Conservation (phyloP, 2,329 filamentous ascomycete species). For the Phyllosticta ampelicida region DNA sequence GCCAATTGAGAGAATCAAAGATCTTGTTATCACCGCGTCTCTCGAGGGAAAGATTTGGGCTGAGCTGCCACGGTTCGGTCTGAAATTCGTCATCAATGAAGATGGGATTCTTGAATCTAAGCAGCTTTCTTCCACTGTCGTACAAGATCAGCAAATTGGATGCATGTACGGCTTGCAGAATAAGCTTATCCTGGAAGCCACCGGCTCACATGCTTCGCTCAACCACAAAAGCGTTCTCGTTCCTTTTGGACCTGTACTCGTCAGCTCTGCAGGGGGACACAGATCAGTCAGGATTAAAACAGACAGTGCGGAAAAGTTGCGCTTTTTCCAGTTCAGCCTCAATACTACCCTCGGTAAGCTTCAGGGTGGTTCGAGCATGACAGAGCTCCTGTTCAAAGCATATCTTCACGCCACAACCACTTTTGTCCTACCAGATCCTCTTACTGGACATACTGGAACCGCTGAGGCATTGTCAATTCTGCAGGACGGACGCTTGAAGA, state of each 20-base stretch:
- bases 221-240: conserved; percentile 2
- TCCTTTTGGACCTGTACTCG: neutral
- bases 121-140: conserved; percentile 40
- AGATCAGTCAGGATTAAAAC: neutral
- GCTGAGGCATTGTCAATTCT: conserved; percentile 44
- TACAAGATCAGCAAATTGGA: neutral
- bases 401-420: conserved; percentile 48
- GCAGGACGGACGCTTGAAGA: conserved; percentile 38
- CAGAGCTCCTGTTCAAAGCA: conserved; percentile 30
- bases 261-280: neutral
- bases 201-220: no score
- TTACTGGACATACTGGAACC: conserved; percentile 42
- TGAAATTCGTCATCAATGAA: conserved; percentile 35
- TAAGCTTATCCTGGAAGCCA: conserved; percentile 36
- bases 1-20: neutral
- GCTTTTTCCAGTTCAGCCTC: neutral
- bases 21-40: neutral
- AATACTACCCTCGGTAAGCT: neutral
- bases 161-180: conserved; percentile 33
- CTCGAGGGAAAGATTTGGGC: conserved; percentile 16
- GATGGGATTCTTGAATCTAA: conserved; percentile 26
- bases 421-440: conserved; percentile 38
- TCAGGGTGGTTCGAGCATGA: conserved; percentile 30
- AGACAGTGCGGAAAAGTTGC: neutral
- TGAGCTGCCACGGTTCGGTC: conserved; percentile 37